Percentiles rank a stretch among this genome's conserved stretches.
These are phyloP conservation scores for Plicaturopsis crispa DNA, from an alignment of 768 basidiomycete species.

Conservation along the genomic window DNA sequence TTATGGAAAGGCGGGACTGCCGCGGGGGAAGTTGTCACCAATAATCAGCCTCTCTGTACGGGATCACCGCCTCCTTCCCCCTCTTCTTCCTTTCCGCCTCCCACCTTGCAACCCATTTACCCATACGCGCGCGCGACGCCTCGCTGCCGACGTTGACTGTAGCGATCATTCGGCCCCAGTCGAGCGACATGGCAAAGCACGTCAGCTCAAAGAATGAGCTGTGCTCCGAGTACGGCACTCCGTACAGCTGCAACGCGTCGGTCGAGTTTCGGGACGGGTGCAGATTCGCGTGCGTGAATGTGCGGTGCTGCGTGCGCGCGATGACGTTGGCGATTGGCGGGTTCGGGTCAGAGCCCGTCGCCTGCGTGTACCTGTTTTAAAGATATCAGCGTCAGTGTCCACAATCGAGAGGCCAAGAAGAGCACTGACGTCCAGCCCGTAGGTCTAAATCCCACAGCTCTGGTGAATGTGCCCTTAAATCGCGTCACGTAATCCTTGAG, in stretches of 20 bases:
- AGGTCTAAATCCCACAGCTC: slow-evolving; percentile 78
- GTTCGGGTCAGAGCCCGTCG: slow-evolving; percentile 51
- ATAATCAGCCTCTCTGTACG: slow-evolving; percentile 34
- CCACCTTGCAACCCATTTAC: slow-evolving; percentile 86
- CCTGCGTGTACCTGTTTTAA: slow-evolving; percentile 53
- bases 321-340: slow-evolving; percentile 69
- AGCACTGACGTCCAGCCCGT: slow-evolving; percentile 95
- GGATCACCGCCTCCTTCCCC: slow-evolving; percentile 26
- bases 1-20: too few species aligned
- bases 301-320: slow-evolving; percentile 50
- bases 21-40: slow-evolving; percentile 26
- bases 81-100: slow-evolving; percentile 68
- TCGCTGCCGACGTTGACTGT: slow-evolving; percentile 87
- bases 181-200: slow-evolving; percentile 86
- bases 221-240: slow-evolving; percentile 92
- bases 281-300: slow-evolving; percentile 66
- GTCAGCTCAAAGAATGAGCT: slow-evolving; percentile 94
- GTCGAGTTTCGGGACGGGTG: slow-evolving; percentile 68
- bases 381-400: neutral
- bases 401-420: slow-evolving; percentile 1
- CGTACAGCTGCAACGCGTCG: slow-evolving; percentile 61
- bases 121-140: slow-evolving; percentile 74
- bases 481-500: slow-evolving; percentile 71
- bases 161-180: slow-evolving; percentile 86
- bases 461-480: slow-evolving; percentile 64